A percentile compares a stretch with the other conserved stretches of the same genome.
These are phyloP conservation scores for Apiospora pterosperma DNA, from an alignment of 2,329 filamentous ascomycete genomes.

Conservation along the genomic window DNA sequence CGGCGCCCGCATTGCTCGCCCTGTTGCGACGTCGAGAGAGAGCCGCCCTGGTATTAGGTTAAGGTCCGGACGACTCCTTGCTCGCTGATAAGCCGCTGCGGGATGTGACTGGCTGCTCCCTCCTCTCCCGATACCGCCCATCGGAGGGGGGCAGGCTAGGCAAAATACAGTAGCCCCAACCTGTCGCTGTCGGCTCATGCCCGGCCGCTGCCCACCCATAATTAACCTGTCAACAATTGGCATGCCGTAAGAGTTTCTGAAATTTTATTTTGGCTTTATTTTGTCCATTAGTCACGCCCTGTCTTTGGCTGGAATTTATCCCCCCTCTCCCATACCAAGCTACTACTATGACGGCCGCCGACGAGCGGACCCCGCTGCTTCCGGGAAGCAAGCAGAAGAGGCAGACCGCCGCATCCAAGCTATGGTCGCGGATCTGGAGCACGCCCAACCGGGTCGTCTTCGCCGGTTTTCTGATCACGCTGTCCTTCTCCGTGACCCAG, in stretches of 20 bases:
- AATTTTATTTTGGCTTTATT: not conserved
- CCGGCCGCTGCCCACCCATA: not conserved
- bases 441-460: conserved; percentile 24
- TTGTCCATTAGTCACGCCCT: not conserved
- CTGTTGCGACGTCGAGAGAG: not conserved
- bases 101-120: not conserved
- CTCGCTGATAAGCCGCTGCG: not conserved
- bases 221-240: not conserved
- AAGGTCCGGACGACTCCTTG: not conserved
- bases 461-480: conserved; percentile 27
- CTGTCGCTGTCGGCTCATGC: not conserved
- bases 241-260: not conserved
- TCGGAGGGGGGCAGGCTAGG: not conserved
- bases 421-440: conserved; percentile 3
- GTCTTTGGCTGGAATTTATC: not conserved
- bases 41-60: not conserved
- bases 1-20: not conserved
- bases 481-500: conserved; percentile 28
- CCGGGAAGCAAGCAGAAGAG: not conserved
- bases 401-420: not conserved
- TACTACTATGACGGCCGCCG: not conserved
- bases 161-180: not conserved
- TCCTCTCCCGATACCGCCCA: not conserved
- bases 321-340: not conserved
- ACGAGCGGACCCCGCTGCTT: conserved; percentile 3